Evolutionary conservation across 306 rosid species (phyloP), one percentile per base, ranked within the genome.

Genomic region (Quillaja saponaria): DNA sequence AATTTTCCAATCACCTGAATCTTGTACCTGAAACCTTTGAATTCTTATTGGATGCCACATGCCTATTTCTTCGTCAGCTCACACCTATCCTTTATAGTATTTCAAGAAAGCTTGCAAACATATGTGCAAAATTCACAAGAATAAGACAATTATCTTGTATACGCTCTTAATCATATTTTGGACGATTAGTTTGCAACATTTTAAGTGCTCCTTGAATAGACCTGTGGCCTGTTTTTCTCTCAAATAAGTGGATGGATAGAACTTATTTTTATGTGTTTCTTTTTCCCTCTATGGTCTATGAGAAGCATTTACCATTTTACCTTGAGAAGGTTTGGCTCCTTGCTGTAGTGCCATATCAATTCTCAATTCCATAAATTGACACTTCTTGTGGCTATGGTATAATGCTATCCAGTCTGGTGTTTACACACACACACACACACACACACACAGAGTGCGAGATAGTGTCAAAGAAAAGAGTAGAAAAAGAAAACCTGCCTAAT

Each of bases 401-500:
- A 6, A 45, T 14, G 42, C 42, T 45, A 6, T 20, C 38, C 25
- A 19, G 25, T 39, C 13, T 53, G 6, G 31, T 34, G 61, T 61
- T 13, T 5, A 49, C 28, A 48, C 28, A 25, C 40, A 57, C 38
- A 25, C 31, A 49, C 28, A 48, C 28, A 25, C 40, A 57, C 38
- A 25, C 31, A 25, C 4, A 25, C 3, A 25, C 31, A 25, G 31
- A 25, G 2, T 4, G 4, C 4, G 31, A 25, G 31, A 25, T 2
- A 25, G 31, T 25, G 4, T 25, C 31, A 25, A 2, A 25, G 2
- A 25, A 61, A 13, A 60, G 21, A 58, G 31, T 64, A 31, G 49
- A 55, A 55, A 2, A 49, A 17, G 61, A 75, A 74, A 56, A 40
- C 12, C 14, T 62, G 49, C 31, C 31, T 34, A 31, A 62, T 52